Evolutionary conservation across 2,329 filamentous ascomycete genomes (phyloP), one percentile per base, ranked within the genome.

Genomic region (Didymella lethalis): DNA sequence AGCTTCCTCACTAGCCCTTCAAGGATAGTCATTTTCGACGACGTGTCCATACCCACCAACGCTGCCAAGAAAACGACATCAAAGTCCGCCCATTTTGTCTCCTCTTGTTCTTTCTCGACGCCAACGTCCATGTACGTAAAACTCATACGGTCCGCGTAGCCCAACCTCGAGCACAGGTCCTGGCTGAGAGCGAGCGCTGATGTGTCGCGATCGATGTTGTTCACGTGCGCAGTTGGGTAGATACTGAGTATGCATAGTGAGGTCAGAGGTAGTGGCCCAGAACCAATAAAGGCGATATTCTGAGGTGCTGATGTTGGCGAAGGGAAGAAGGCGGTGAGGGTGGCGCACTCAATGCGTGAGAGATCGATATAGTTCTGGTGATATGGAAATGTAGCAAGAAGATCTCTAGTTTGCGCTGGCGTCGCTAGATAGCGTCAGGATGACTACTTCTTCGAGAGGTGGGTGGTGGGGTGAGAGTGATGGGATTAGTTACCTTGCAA

Each of bases 1-100:
- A 84, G 79, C 41, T 73, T 74, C 23, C 44, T 54, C 2, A 74
- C 76, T 2, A 84, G 62, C 0, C 64, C 64, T 7, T 62, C 53
- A 1, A 84, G 49, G 23, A 84, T 77, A 0, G 40, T 55, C 32
- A 81, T 68, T 64, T 85, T 85, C 1, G 79, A 70, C 0, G 50
- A 34, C n/a, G 79, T 77, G 0, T 75, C 73, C 11, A 69, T 68
- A 0, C 83, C 83, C 0, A 85, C 83, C 0, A 85, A 67, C 1
- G 82, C 82, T 2, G 83, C 83, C 4, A 85, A 65, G 62, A 81
- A 84, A 0, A 85, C 79, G 0, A 84, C 78, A 48, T 84, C 79
- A 44, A 78, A 81, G 0, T 59, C 55, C 0, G 50, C 55, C 59
- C 82, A 75, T 16, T 73, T 65, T 26, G 55, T 29, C 11, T 25